These are phyloP conservation scores for Penicillium corylophilum DNA, from an alignment of 2,329 filamentous ascomycete species.

Conservation along the genomic window DNA sequence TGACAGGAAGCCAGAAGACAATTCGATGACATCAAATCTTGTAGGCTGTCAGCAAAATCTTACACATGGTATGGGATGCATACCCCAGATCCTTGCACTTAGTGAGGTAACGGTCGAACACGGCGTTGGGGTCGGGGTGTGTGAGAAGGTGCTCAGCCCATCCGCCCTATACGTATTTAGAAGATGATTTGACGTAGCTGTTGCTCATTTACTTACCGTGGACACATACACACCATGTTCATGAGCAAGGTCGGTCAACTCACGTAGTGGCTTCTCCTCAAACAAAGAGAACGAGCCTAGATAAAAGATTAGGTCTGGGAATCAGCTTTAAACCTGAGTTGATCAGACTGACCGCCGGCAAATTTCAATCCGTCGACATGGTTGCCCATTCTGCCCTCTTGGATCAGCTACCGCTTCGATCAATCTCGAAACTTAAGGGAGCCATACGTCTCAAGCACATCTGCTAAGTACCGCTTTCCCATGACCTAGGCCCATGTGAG, in stretches of 20 bases:
- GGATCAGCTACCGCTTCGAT: neutral
- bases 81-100: conserved; percentile 54
- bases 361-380: conserved; percentile 59
- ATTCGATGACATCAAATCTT: conserved; percentile 56
- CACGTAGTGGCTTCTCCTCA: conserved; percentile 46
- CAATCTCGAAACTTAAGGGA: neutral
- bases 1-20: conserved; percentile 55
- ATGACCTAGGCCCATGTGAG: conserved; percentile 39
- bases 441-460: conserved; percentile 53
- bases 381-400: conserved; percentile 48
- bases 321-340: neutral
- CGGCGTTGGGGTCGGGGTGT: conserved; percentile 44
- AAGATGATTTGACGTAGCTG: neutral
- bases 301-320: neutral
- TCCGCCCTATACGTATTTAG: conserved; percentile 42
- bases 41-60: neutral
- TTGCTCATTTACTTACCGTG: conserved; percentile 37
- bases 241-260: conserved; percentile 53
- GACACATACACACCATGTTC: conserved; percentile 53
- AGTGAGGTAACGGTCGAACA: conserved; percentile 53
- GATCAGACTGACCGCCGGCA: conserved; percentile 41
- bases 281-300: conserved; percentile 53
- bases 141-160: conserved; percentile 57
- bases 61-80: neutral
- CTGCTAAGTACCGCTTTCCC: conserved; percentile 53